Percentiles rank a stretch among this genome's conserved stretches.
Conservation (phyloP, 176 grass and related monocot species). For the Juncus inflexus region DNA sequence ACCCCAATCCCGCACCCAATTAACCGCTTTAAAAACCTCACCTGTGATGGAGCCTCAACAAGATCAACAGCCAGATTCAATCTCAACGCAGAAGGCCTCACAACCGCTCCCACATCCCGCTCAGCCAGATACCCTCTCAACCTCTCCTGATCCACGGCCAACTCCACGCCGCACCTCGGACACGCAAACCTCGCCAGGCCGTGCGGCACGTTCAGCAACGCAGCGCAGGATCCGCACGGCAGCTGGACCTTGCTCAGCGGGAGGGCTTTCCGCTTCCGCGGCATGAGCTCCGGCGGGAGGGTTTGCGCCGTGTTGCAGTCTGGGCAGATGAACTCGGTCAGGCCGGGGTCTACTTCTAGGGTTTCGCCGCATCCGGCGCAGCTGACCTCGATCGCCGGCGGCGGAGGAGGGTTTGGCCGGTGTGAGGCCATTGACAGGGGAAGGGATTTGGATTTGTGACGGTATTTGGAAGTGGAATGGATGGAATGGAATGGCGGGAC, state of each 20-base stretch:
- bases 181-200: constrained; percentile 35
- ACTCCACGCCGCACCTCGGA: constrained; percentile 38
- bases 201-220: constrained; percentile 36
- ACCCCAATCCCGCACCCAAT: too few species aligned
- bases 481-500: too few species aligned
- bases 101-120: neutral
- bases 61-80: neutral
- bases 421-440: neutral
- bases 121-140: constrained; percentile 32
- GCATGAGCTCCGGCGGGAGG: constrained; percentile 57
- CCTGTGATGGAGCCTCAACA: neutral
- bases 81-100: neutral
- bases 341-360: constrained; percentile 41
- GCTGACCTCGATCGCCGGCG: constrained; percentile 22
- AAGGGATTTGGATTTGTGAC: too few species aligned
- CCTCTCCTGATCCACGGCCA: constrained; percentile 29
- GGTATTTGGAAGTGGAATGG: too few species aligned
- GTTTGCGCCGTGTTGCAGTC: constrained; percentile 44
- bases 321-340: constrained; percentile 62
- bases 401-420: neutral
- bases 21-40: too few species aligned
- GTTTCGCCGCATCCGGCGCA: constrained; percentile 44
- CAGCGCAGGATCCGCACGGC: constrained; percentile 36
- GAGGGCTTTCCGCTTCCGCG: constrained; percentile 35
- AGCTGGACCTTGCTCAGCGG: constrained; percentile 37